These are phyloP conservation scores for Botryotinia convoluta DNA, from an alignment of 2,329 filamentous ascomycete species.

Conservation along the genomic window DNA sequence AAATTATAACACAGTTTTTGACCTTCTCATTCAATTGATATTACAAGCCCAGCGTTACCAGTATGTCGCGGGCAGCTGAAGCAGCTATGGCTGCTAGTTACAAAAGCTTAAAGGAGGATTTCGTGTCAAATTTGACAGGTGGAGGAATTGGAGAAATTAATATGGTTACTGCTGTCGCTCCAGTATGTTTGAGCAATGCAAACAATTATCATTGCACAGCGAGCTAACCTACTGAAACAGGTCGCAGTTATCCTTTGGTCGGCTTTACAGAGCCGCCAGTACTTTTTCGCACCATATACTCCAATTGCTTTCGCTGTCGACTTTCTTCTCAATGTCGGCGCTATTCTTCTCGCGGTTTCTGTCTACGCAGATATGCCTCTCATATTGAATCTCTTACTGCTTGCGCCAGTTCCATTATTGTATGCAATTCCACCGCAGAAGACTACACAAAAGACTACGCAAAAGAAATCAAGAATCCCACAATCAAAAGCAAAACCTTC, in stretches of 20 bases:
- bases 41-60: background rate
- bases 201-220: conserved; percentile 14
- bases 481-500: conserved; percentile 42
- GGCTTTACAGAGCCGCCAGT: conserved; percentile 76
- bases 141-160: conserved; percentile 84
- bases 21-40: background rate
- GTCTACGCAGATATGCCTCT: conserved; percentile 75
- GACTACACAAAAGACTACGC: conserved; percentile 30
- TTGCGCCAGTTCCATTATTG: conserved; percentile 64
- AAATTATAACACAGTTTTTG: background rate
- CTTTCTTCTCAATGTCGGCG: conserved; percentile 81
- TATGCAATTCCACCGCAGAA: conserved; percentile 48
- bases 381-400: conserved; percentile 70
- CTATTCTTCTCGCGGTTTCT: conserved; percentile 80
- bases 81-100: conserved; percentile 57
- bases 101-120: conserved; percentile 91
- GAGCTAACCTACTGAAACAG: conserved; percentile 46
- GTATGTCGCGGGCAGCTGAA: conserved; percentile 36
- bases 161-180: conserved; percentile 77
- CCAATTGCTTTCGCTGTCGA: conserved; percentile 69
- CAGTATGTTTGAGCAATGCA: conserved; percentile 56
- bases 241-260: conserved; percentile 84
- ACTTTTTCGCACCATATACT: conserved; percentile 77
- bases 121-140: conserved; percentile 87
- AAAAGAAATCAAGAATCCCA: conserved; percentile 50